Evolutionary conservation across 2,329 filamentous ascomycete genomes (phyloP).

Genomic region (Helotiales sp.): DNA sequence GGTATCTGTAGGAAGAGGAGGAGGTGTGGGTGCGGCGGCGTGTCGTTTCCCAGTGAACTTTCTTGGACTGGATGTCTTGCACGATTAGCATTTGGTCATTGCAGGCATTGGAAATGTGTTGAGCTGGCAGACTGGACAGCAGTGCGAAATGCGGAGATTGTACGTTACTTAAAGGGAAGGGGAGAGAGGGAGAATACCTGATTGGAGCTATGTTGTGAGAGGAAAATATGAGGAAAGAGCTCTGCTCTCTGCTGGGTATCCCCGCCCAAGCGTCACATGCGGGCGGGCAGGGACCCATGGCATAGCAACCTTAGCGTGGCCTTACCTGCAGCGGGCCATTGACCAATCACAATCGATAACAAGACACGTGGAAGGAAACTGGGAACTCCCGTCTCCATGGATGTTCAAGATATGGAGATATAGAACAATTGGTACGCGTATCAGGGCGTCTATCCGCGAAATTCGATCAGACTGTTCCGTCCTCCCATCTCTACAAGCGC

Average conservation of each 20-base stretch:
- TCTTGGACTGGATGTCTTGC: slow-evolving; percentile 27
- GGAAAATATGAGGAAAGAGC: neutral
- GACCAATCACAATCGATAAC: no score
- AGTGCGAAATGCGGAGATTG: no score
- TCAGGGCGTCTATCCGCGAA: no score
- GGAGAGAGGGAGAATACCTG: neutral
- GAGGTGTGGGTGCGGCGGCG: slow-evolving; percentile 3
- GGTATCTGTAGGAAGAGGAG: slow-evolving; percentile 24
- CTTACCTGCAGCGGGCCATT: no score
- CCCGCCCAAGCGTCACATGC: neutral
- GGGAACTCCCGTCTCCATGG: no score
- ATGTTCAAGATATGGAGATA: no score
- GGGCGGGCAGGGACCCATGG: no score
- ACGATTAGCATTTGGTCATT: slow-evolving; percentile 31
- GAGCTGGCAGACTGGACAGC: neutral
- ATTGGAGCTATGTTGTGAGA: neutral
- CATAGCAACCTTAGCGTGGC: neutral
- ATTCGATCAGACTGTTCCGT: no score
- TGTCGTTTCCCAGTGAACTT: slow-evolving; percentile 18
- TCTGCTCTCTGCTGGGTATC: neutral
- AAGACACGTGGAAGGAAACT: no score
- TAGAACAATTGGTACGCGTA: no score
- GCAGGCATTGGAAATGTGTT: neutral
- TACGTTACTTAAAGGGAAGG: no score
- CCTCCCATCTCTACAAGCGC: no score